Percentiles rank a stretch among this genome's conserved stretches.
Conservation (phyloP, 192 early-diverging fungal genomes). For the Phlyctochytrium bullatum region DNA sequence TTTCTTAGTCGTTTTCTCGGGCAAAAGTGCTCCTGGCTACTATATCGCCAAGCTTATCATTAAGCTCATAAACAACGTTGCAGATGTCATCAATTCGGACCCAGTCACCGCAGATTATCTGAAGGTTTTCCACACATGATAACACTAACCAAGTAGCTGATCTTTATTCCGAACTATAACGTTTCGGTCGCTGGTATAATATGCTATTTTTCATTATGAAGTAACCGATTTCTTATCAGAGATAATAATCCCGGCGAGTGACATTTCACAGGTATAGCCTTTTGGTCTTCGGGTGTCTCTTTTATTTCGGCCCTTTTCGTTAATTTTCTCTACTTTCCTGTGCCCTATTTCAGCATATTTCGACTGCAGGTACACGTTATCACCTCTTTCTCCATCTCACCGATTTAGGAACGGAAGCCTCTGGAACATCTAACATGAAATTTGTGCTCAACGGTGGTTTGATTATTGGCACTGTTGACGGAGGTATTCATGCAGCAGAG, state of each 20-base stretch:
- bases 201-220: not conserved
- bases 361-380: slow-evolving; percentile 94
- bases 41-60: slow-evolving; percentile 98
- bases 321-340: no score
- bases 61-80: slow-evolving; percentile 97
- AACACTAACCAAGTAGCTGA: slow-evolving; percentile 44
- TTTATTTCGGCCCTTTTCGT: no score
- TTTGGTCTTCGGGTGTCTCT: no score
- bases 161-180: slow-evolving; percentile 98
- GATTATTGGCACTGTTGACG: slow-evolving; percentile 96
- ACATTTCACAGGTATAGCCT: slow-evolving; percentile 75
- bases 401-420: slow-evolving; percentile 98
- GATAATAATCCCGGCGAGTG: slow-evolving; percentile 93
- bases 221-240: slow-evolving; percentile 38
- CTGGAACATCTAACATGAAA: slow-evolving; percentile 99
- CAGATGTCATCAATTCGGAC: slow-evolving; percentile 86
- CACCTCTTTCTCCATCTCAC: not conserved
- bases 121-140: slow-evolving; percentile 45
- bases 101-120: slow-evolving; percentile 73
- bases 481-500: slow-evolving; percentile 31
- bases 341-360: slow-evolving; percentile 93
- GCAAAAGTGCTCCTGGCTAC: slow-evolving; percentile 97
- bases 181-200: slow-evolving; percentile 79
- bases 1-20: slow-evolving; percentile 80
- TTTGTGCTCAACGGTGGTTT: slow-evolving; percentile 98